Percentiles rank a stretch among this genome's conserved stretches.
These are phyloP conservation scores for Vicia sativa DNA, from an alignment of 306 rosid species.

Conservation along the genomic window DNA sequence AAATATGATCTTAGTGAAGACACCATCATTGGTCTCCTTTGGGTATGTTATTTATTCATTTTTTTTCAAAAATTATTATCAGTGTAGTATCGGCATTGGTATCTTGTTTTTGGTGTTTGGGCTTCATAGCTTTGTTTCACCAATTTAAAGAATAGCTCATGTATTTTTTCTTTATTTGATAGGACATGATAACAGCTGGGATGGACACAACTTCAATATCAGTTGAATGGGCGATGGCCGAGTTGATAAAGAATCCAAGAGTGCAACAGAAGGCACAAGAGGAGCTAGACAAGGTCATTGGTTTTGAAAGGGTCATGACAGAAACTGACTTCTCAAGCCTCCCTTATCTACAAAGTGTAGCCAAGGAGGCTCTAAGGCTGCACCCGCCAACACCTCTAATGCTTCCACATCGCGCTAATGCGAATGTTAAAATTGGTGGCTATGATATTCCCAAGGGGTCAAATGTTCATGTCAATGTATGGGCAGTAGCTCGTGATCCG, in stretches of 20 bases:
- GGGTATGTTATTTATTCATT: constrained; percentile 64
- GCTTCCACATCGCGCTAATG: constrained; percentile 87
- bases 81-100: too few relatives aligned
- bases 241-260: constrained; percentile 72
- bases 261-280: constrained; percentile 84
- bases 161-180: constrained; percentile 1
- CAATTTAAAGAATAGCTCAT: not conserved
- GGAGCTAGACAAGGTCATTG: constrained; percentile 70
- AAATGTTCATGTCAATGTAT: constrained; percentile 81
- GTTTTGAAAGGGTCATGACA: constrained; percentile 62
- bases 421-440: constrained; percentile 76
- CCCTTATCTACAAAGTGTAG: constrained; percentile 73
- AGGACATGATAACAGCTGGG: constrained; percentile 96
- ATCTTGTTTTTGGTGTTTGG: too few relatives aligned
- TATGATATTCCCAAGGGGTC: constrained; percentile 86
- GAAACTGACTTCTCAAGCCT: constrained; percentile 71
- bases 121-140: too few relatives aligned
- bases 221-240: constrained; percentile 92
- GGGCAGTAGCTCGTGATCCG: constrained; percentile 87
- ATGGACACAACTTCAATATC: constrained; percentile 79
- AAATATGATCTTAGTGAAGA: constrained; percentile 88
- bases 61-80: too few relatives aligned
- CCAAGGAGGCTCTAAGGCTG: constrained; percentile 76
- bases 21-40: constrained; percentile 87
- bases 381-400: constrained; percentile 96